Percentiles rank a stretch among this genome's conserved stretches.
phyloP scores from a whole-genome alignment of 352 stramenopile genomes.

The Phytopythium chamaehyphon region DNA sequence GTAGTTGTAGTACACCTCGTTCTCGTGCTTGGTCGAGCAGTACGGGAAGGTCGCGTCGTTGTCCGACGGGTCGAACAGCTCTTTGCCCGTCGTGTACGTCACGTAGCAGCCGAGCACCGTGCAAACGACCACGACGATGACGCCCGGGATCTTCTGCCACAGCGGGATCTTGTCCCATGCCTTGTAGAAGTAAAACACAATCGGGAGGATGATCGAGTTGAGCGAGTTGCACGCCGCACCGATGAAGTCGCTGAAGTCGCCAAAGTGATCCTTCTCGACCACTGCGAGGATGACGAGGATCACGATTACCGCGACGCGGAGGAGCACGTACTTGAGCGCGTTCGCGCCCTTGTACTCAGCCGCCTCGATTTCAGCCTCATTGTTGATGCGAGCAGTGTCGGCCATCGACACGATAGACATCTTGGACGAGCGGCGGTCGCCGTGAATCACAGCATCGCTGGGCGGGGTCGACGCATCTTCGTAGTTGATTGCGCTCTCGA shows the following conservation, averaged over 20 bases:
- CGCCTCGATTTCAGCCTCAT: background rate
- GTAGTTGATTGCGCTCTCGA: conserved; percentile 18
- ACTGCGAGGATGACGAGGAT: background rate
- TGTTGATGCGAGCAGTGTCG: conserved; percentile 1
- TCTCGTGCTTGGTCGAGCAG: conserved; percentile 42
- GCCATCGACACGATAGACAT: conserved; percentile 23
- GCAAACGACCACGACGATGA: conserved; percentile 36
- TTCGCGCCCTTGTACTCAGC: conserved; percentile 3
- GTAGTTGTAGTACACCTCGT: too few relatives aligned
- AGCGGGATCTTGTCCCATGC: conserved; percentile 31
- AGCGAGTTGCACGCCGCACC: background rate
- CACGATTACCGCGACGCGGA: background rate
- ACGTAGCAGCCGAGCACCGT: conserved; percentile 42
- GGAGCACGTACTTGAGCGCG: background rate
- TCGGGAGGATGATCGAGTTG: background rate
- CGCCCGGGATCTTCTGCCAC: conserved; percentile 33
- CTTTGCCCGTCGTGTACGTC: too few relatives aligned
- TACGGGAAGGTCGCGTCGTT: conserved; percentile 44
- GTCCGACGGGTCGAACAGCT: conserved; percentile 29
- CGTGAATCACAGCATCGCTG: too few relatives aligned
- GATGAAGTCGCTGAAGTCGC: too few relatives aligned
- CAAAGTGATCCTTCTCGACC: conserved; percentile 3
- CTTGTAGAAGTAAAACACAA: conserved; percentile 48
- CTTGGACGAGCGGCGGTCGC: conserved; percentile 13
- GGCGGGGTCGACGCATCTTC: conserved; percentile 12